Evolutionary conservation across 2,329 filamentous ascomycete species (phyloP).

Genomic region (Dendrostoma leiphaemia): DNA sequence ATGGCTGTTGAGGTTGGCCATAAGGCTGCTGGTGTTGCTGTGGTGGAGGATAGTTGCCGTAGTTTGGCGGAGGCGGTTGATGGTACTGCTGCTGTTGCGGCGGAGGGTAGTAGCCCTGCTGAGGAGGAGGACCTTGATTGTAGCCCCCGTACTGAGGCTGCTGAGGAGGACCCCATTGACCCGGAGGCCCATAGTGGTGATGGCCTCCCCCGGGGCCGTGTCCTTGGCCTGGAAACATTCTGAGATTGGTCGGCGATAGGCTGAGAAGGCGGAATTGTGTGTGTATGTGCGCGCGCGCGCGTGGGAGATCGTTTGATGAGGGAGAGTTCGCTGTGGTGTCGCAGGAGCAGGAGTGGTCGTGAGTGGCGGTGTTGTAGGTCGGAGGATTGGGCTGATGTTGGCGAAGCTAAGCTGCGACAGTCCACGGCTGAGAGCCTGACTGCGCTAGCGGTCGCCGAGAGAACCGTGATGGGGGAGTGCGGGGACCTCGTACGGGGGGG

Average conservation of each 20-base stretch:
- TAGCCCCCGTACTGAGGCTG: not conserved
- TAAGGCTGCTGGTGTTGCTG: conserved; percentile 6
- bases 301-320: not conserved
- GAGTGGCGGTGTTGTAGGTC: too few species aligned
- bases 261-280: not conserved
- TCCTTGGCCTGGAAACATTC: conserved; percentile 24
- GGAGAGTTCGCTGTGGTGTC: too few species aligned
- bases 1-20: conserved; percentile 11
- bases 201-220: conserved; percentile 23
- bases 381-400: too few species aligned
- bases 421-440: too few species aligned
- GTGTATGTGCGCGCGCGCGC: not conserved
- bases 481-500: too few species aligned
- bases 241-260: conserved; percentile 1
- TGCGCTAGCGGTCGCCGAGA: too few species aligned
- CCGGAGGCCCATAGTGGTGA: conserved; percentile 19
- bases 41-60: conserved; percentile 16
- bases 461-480: too few species aligned
- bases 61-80: conserved; percentile 4
- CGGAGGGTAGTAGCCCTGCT: not conserved
- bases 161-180: conserved; percentile 12
- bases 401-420: too few species aligned
- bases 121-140: conserved; percentile 3
- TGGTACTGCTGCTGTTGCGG: not conserved
- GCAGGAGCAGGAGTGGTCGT: too few species aligned